Evolutionary conservation across 768 basidiomycete genomes (phyloP).

Genomic region (Phaeotremella fagi): DNA sequence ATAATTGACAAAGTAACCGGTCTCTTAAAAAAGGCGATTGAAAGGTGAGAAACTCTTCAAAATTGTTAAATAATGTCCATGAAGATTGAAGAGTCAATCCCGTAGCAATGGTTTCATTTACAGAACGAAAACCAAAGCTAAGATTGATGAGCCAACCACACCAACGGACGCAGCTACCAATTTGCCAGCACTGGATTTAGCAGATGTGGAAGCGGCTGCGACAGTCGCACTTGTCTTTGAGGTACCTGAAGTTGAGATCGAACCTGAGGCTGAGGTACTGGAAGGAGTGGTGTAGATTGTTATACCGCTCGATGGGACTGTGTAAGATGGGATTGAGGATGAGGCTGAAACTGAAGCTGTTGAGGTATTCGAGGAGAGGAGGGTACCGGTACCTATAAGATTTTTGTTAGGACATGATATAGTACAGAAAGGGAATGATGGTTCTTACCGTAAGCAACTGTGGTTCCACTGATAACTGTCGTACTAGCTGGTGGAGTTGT

Average conservation of each 20-base stretch:
- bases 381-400: constrained; percentile 21
- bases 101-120: not conserved
- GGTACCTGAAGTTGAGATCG: not conserved
- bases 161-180: constrained; percentile 2
- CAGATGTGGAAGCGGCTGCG: constrained; percentile 10
- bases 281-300: constrained; percentile 7
- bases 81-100: not conserved
- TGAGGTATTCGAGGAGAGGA: constrained; percentile 18
- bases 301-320: constrained; percentile 3
- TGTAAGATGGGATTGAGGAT: not conserved
- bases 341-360: constrained; percentile 12
- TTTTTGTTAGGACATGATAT: not conserved
- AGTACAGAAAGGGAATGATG: not conserved
- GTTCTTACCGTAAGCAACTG: constrained; percentile 41
- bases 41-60: too few species aligned
- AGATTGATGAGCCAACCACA: not conserved
- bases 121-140: too few species aligned
- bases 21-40: too few species aligned
- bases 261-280: constrained; percentile 9
- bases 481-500: constrained; percentile 35
- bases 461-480: constrained; percentile 31
- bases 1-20: too few species aligned
- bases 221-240: constrained; percentile 6
- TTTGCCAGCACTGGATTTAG: constrained; percentile 5
- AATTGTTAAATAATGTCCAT: not conserved